Evolutionary conservation across 148 eudicot species (phyloP), one percentile per base, ranked within the genome.

Genomic region (Rheum nobile): DNA sequence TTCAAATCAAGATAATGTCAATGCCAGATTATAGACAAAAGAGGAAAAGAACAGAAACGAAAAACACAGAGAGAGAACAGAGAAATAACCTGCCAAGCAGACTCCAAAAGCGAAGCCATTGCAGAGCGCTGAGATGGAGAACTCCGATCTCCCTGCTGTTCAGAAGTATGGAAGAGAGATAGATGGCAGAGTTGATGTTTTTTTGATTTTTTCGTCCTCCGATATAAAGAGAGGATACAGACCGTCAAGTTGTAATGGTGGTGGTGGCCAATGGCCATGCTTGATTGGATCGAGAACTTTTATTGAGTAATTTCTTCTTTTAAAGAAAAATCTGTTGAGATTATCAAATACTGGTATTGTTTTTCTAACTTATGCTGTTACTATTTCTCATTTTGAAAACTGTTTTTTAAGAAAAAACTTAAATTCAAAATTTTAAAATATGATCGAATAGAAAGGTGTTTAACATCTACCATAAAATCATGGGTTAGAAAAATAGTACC

Each of bases 61-160:
- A 29, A 61, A 13, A 11, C 17, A 29, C 5, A 22, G 31, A 55
- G 0, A 55, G 31, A 29, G 19, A 28, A 17, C 35, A 61, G 67
- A 61, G 72, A 69, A 72, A 28, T 75, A 26, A 88, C 95, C 95
- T 79, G 83, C 95, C 95, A 90, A n/a, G 78, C 80, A 47, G 91
- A 84, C 79, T 90, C 90, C 68, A 85, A 11, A 41, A 88, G 57
- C 47, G 88, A 83, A 68, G 86, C 90, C 95, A 90, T 90, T 26
- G 77, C 35, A 61, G 17, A 61, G 29, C 46, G 72, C 43, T 71
- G 35, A 31, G 54, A 26, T 16, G 73, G 46, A 7, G 67, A 82
- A 61, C 72, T 43, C 24, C 48, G 81, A 80, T 78, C 78, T 43
- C 75, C 14, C 3, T 31, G 70, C 41, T 31, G 70, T 37, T 32